Evolutionary conservation across 2,329 filamentous ascomycete genomes (phyloP).

Genomic region (Alternaria arborescens): DNA sequence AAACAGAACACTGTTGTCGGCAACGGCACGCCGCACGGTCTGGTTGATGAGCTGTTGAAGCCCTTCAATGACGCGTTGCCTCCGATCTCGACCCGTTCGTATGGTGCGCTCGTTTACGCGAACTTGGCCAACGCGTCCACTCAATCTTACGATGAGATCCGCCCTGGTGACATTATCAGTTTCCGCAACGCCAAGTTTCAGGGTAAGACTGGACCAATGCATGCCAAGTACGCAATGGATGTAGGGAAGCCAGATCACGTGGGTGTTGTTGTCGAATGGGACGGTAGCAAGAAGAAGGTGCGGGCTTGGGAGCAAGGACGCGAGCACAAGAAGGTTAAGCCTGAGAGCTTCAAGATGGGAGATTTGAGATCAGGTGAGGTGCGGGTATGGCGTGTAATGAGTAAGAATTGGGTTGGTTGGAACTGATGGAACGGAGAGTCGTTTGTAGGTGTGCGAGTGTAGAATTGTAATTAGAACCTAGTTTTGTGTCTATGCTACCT

Average conservation of each 20-base stretch:
- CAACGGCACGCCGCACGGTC: slow-evolving; percentile 79
- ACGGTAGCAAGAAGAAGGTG: slow-evolving; percentile 98
- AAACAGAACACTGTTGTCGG: slow-evolving; percentile 84
- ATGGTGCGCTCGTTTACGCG: slow-evolving; percentile 90
- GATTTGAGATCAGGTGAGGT: slow-evolving; percentile 94
- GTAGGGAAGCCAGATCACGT: slow-evolving; percentile 91
- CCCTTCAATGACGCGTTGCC: slow-evolving; percentile 76
- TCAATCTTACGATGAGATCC: slow-evolving; percentile 89
- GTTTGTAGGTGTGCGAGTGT: not conserved
- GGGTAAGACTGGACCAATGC: slow-evolving; percentile 93
- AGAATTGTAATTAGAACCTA: slow-evolving; percentile 4
- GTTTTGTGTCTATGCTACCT: slow-evolving; percentile 1
- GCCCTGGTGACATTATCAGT: slow-evolving; percentile 89
- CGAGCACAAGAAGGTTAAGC: slow-evolving; percentile 91
- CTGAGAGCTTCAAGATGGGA: slow-evolving; percentile 92
- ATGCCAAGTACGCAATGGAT: slow-evolving; percentile 89
- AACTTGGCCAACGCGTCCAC: slow-evolving; percentile 95
- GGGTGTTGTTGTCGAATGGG: slow-evolving; percentile 92
- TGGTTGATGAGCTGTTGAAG: slow-evolving; percentile 81
- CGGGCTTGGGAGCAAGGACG: slow-evolving; percentile 93
- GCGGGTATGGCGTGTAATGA: slow-evolving; percentile 96
- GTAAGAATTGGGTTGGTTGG: slow-evolving; percentile 92
- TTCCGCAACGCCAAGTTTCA: slow-evolving; percentile 94
- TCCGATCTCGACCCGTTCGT: slow-evolving; percentile 87
- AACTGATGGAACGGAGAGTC: slow-evolving; percentile 1